Base-by-base conservation (phyloP, 495 filamentous ascomycete genomes). In the Hyaloscypha finlandica region DNA sequence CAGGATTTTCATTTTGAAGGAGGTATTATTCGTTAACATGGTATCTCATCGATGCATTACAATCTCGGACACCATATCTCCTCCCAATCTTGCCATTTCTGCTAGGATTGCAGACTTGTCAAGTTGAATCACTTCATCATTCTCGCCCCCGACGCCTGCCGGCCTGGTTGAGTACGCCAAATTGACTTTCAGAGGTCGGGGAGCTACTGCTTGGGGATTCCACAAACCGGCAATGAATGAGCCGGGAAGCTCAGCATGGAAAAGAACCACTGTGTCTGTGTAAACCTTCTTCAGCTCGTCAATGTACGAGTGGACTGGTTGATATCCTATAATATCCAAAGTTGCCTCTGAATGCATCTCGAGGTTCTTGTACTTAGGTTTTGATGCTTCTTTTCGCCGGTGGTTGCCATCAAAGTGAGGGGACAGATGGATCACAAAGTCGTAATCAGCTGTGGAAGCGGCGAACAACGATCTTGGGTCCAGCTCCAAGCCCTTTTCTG, bases 391-490 rank as follows among this genome's bases (percentile, higher is more conserved):
- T 33, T 67, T 66, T 12, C 30, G 37, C 61, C 66, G 55, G 32
- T 59, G 71, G 68, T 78, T 58, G 71, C 75, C 37, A 61, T 74
- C 71, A 57, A 77, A 79, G 67, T 84, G 87, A 6, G 80, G 65
- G 8, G 86, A 83, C 11, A 98, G 78, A 71, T 90, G 84, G 33
- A 98, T 78, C 39, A 97, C 77, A 71, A 97, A 92, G 73, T 98
- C 92, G 74, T 92, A 98, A 33, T 96, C 93, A 11, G 78, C 77
- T 16, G 90, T 79, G 0, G 87, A 81, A 3, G 88, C 81, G 14
- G 81, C 79, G 77, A 98, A 98, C 1, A 99, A 79, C 5, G 79
- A 77, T 31, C 83, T 79, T 9, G 78, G 73, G 63, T 91, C 83
- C 25, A 92, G 75, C n/a, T 81, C 76, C 4, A 83, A 61, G 8